Conservation (phyloP, 2,329 filamentous ascomycete species). For the Cordyceps fumosorosea region DNA sequence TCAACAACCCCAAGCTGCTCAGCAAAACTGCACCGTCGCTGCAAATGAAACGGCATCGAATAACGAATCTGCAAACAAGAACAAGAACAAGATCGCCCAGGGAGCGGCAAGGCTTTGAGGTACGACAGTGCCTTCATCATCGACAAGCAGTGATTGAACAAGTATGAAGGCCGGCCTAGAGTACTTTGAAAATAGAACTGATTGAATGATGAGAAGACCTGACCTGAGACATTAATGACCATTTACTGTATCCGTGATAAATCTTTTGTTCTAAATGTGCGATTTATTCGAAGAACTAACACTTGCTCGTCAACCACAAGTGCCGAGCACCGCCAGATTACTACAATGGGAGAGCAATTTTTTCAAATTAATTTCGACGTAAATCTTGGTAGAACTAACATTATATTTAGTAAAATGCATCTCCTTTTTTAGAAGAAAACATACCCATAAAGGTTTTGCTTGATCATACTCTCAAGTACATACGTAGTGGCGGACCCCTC, state of each 20-base stretch:
- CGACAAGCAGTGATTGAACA: not conserved
- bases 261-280: too few relatives aligned
- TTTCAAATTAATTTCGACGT: too few relatives aligned
- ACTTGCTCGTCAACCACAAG: not conserved
- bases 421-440: too few relatives aligned
- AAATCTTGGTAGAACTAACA: not conserved
- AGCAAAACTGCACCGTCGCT: not conserved
- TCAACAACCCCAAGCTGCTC: not conserved
- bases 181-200: not conserved
- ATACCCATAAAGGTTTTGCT: too few relatives aligned
- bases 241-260: too few relatives aligned
- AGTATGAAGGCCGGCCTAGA: not conserved
- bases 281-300: too few relatives aligned
- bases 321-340: too few relatives aligned
- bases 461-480: too few relatives aligned
- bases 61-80: too few relatives aligned
- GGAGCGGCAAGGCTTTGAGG: not conserved
- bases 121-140: not conserved
- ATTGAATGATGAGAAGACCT: not conserved
- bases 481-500: not conserved
- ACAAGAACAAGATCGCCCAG: too few relatives aligned
- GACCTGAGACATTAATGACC: too few relatives aligned
- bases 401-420: not conserved
- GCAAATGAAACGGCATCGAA: not conserved
- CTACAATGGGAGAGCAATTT: too few relatives aligned